Evolutionary conservation across 805 yeast species (phyloP).

Genomic region (Kregervanrija pseudodelftensis): DNA sequence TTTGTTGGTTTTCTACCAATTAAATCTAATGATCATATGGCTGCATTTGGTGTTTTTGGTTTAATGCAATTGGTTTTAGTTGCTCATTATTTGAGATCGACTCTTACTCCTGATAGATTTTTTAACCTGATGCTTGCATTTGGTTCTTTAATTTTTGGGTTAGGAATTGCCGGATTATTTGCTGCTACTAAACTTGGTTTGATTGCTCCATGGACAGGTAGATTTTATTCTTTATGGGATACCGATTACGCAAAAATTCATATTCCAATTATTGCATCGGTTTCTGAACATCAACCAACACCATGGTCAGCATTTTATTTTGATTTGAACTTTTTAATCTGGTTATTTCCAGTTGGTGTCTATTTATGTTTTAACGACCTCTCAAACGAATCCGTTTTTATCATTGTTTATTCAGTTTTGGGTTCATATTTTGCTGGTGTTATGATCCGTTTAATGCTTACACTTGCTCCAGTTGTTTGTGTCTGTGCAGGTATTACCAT

Average conservation of each 20-base stretch:
- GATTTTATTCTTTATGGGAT: slow-evolving; percentile 98
- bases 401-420: slow-evolving; percentile 85
- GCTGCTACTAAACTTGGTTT: slow-evolving; percentile 82
- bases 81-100: slow-evolving; percentile 72
- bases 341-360: slow-evolving; percentile 98
- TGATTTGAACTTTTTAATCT: slow-evolving; percentile 84
- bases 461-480: slow-evolving; percentile 94
- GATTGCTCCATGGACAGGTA: slow-evolving; percentile 99
- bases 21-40: slow-evolving; percentile 97
- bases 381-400: slow-evolving; percentile 85
- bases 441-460: slow-evolving; percentile 96
- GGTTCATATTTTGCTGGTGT: slow-evolving; percentile 98
- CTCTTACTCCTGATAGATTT: slow-evolving; percentile 69
- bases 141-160: slow-evolving; percentile 41
- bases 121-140: slow-evolving; percentile 58
- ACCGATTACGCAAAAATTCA: slow-evolving; percentile 96
- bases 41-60: slow-evolving; percentile 96
- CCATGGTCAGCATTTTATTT: slow-evolving; percentile 99
- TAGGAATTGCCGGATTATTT: slow-evolving; percentile 68
- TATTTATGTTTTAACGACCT: slow-evolving; percentile 85
- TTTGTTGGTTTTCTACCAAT: slow-evolving; percentile 97
- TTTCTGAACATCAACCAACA: slow-evolving; percentile 99
- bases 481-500: slow-evolving; percentile 86
- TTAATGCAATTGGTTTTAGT: slow-evolving; percentile 83
- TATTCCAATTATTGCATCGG: slow-evolving; percentile 97